A percentile compares a stretch with the other conserved stretches of the same genome.
These are phyloP conservation scores for Naganishia vishniacii DNA, from an alignment of 768 basidiomycete genomes.

Conservation along the genomic window DNA sequence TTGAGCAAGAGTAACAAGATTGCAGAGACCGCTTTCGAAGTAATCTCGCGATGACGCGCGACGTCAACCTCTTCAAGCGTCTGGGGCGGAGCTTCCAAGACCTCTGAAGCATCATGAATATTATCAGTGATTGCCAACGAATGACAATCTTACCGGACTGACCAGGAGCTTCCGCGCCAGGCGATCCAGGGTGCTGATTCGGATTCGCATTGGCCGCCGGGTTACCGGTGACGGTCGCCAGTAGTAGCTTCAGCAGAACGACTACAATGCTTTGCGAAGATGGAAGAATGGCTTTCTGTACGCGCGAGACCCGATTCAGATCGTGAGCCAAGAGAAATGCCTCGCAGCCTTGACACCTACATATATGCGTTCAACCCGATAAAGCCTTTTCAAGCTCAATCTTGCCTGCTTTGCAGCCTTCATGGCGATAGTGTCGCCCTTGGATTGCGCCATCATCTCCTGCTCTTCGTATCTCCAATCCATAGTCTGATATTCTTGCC, in stretches of 20 bases:
- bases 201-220: slow-evolving; percentile 39
- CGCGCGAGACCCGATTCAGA: too few relatives aligned
- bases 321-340: too few relatives aligned
- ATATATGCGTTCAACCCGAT: slow-evolving; percentile 87
- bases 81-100: slow-evolving; percentile 46
- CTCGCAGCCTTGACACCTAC: too few relatives aligned
- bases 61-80: slow-evolving; percentile 89
- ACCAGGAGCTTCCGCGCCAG: slow-evolving; percentile 39
- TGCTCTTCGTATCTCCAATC: slow-evolving; percentile 38
- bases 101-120: neutral
- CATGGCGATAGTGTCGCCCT: slow-evolving; percentile 26
- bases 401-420: slow-evolving; percentile 37
- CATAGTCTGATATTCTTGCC: slow-evolving; percentile 22
- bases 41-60: slow-evolving; percentile 91
- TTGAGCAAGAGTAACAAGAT: slow-evolving; percentile 83
- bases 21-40: slow-evolving; percentile 92
- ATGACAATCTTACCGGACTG: slow-evolving; percentile 22
- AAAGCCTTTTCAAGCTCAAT: slow-evolving; percentile 68
- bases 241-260: slow-evolving; percentile 80
- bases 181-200: slow-evolving; percentile 33
- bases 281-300: slow-evolving; percentile 73
- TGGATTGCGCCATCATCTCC: slow-evolving; percentile 40
- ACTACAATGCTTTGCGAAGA: slow-evolving; percentile 84
- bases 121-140: neutral
- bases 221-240: slow-evolving; percentile 86